Conservation (phyloP, 108 stramenopile species). For the Pseudonitzschia multiseries region DNA sequence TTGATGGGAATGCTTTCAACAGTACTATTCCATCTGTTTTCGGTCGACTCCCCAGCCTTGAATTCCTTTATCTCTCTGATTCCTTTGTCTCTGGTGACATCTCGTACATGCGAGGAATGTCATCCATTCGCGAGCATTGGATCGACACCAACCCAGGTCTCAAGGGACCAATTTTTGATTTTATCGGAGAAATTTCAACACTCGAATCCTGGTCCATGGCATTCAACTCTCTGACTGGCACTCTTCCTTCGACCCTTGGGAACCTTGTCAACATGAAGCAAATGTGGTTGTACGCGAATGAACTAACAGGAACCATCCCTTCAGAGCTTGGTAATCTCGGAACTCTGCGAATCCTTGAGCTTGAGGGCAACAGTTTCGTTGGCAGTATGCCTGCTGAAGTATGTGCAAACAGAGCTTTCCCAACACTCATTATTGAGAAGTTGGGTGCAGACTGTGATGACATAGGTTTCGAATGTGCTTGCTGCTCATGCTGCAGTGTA, state of each 20-base stretch:
- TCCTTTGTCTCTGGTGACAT: constrained; percentile 36
- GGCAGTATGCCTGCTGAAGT: constrained; percentile 36
- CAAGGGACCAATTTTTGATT: constrained; percentile 13
- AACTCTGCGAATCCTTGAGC: constrained; percentile 19
- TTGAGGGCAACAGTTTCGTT: constrained; percentile 32
- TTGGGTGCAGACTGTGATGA: constrained; percentile 26
- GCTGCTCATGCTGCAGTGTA: constrained; percentile 33
- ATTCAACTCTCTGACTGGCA: constrained; percentile 18
- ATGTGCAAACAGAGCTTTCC: constrained; percentile 18
- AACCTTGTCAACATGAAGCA: constrained; percentile 7
- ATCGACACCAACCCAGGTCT: constrained; percentile 18
- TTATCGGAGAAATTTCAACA: constrained; percentile 11
- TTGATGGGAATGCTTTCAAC: constrained; percentile 40
- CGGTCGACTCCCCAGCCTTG: constrained; percentile 25
- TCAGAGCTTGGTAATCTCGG: constrained; percentile 19
- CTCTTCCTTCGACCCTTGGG: background rate
- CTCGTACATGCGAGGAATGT: constrained; percentile 35
- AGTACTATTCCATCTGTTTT: constrained; percentile 36
- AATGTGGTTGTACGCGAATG: constrained; percentile 34
- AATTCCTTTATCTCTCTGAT: constrained; percentile 37
- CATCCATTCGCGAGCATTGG: constrained; percentile 26
- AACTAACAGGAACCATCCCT: constrained; percentile 31
- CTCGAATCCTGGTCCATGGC: constrained; percentile 27
- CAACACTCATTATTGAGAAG: constrained; percentile 1
- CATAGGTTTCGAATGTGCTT: constrained; percentile 4